These are phyloP conservation scores for Vigna radiata DNA, from an alignment of 306 rosid genomes.

Conservation along the genomic window DNA sequence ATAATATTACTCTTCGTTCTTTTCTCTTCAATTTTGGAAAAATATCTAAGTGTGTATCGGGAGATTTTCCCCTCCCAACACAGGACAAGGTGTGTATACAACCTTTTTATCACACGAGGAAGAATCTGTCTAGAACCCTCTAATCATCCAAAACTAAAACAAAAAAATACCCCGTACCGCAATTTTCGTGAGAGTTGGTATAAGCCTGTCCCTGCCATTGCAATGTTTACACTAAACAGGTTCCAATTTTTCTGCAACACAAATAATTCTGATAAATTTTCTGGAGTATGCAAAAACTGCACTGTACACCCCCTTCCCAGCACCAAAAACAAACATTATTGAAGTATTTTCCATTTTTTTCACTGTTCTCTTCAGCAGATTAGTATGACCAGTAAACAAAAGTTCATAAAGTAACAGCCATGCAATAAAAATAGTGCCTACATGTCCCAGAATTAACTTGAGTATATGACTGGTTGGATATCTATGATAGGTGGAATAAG, in stretches of 20 bases:
- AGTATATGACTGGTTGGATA: too few species aligned
- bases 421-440: neutral
- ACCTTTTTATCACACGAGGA: neutral
- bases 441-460: too few species aligned
- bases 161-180: slow-evolving; percentile 56
- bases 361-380: slow-evolving; percentile 3
- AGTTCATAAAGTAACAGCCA: neutral
- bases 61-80: too few species aligned
- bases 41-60: too few species aligned
- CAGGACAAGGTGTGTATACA: neutral
- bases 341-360: slow-evolving; percentile 14
- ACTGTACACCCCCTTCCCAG: neutral
- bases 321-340: too few species aligned
- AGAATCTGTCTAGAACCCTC: slow-evolving; percentile 18
- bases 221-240: slow-evolving; percentile 83
- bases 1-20: too few species aligned
- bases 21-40: too few species aligned
- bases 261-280: slow-evolving; percentile 17
- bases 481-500: too few species aligned
- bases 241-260: slow-evolving; percentile 94
- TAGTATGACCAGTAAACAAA: slow-evolving; percentile 2
- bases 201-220: slow-evolving; percentile 93
- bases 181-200: slow-evolving; percentile 90
- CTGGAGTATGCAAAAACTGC: slow-evolving; percentile 19
- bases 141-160: neutral